phyloP scores from a whole-genome alignment of 257 asterid genomes.

The Solanum appendiculatum region DNA sequence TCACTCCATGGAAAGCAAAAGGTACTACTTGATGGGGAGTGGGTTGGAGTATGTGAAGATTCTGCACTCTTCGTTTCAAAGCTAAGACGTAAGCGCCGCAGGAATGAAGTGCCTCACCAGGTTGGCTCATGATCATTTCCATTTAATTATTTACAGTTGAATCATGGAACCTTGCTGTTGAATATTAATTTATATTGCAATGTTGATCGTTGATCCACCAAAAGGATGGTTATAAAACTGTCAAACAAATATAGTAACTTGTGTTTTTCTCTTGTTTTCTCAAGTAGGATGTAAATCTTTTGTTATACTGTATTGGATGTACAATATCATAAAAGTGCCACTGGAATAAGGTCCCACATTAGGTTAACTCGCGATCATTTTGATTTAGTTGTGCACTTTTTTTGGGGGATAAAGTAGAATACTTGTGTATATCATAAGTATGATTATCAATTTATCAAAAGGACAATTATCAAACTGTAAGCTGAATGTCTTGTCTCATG shows the following conservation, averaged over 20 bases:
- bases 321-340: not conserved
- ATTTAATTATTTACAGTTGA: not conserved
- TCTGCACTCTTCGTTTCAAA: constrained; percentile 48
- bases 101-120: constrained; percentile 52
- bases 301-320: not conserved
- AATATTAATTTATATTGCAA: not conserved
- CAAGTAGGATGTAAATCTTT: not conserved
- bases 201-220: not conserved
- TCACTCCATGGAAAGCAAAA: constrained; percentile 40
- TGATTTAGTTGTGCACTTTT: not conserved
- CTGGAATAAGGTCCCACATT: not conserved
- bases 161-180: not conserved
- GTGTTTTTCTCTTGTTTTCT: not conserved
- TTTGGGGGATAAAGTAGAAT: not conserved
- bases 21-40: constrained; percentile 76
- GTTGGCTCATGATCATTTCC: constrained; percentile 26
- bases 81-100: not conserved
- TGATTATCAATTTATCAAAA: not conserved
- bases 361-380: not conserved
- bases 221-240: not conserved
- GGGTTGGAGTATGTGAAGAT: constrained; percentile 80
- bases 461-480: not conserved
- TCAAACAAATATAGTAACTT: not conserved
- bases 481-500: not conserved
- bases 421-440: not conserved